Evolutionary conservation across 345 rosid species (phyloP).

Genomic region (Geranium rotundifolium): DNA sequence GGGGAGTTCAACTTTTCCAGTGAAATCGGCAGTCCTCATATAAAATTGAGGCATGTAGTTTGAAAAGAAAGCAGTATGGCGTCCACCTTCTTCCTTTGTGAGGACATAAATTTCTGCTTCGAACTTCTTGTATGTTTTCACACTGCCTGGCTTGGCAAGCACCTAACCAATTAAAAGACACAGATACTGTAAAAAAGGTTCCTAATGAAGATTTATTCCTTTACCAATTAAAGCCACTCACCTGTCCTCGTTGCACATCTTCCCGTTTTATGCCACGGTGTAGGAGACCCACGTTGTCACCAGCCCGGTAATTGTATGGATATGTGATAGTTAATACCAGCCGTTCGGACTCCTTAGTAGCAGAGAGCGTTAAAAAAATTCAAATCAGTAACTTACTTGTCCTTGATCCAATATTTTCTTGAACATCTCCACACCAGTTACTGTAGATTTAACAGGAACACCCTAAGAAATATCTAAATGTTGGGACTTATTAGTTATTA

Average conservation of each 20-base stretch:
- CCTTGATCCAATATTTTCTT: constrained; percentile 31
- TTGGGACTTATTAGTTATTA: constrained; percentile 6
- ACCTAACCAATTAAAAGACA: constrained; percentile 44
- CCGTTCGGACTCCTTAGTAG: neutral
- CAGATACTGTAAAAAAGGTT: neutral
- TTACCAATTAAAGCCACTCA: constrained; percentile 14
- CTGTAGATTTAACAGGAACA: constrained; percentile 62
- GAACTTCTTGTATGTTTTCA: constrained; percentile 76
- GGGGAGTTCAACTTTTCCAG: constrained; percentile 79
- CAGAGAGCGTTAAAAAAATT: constrained; percentile 1
- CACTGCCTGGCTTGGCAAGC: constrained; percentile 84
- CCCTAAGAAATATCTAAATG: constrained; percentile 38
- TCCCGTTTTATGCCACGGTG: constrained; percentile 90
- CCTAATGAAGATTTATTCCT: neutral
- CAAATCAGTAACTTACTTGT: constrained; percentile 15
- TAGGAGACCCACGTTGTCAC: constrained; percentile 96
- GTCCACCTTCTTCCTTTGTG: constrained; percentile 96
- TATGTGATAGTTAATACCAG: constrained; percentile 1
- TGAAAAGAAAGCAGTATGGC: constrained; percentile 81
- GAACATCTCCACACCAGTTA: constrained; percentile 98
- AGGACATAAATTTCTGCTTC: constrained; percentile 98
- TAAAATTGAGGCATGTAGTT: constrained; percentile 94
- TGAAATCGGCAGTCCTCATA: constrained; percentile 85
- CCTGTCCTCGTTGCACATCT: constrained; percentile 87
- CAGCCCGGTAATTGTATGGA: constrained; percentile 50